A percentile compares a stretch with the other conserved stretches of the same genome.
phyloP scores from a whole-genome alignment of 2,329 filamentous ascomycete genomes.

The Teratosphaeria nubilosa region DNA sequence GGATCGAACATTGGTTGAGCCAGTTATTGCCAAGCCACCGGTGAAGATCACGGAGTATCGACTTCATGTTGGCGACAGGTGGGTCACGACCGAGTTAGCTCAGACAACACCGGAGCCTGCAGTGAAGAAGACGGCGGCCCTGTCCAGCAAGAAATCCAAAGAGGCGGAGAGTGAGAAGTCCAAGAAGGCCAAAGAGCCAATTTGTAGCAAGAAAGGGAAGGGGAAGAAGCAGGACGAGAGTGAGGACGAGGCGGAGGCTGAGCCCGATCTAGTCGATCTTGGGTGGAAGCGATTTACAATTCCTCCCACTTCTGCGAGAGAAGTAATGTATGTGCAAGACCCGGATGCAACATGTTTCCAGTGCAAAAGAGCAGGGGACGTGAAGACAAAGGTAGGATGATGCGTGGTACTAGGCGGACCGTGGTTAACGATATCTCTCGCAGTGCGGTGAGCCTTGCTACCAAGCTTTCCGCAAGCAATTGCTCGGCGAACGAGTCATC shows the following conservation, averaged over 20 bases:
- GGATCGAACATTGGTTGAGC: background rate
- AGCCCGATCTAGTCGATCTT: background rate
- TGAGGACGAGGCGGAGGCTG: background rate
- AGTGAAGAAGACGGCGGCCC: background rate
- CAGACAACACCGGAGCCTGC: background rate
- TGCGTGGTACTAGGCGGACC: background rate
- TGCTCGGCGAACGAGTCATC: background rate
- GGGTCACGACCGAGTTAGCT: background rate
- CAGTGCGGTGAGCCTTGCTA: background rate
- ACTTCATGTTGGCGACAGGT: background rate
- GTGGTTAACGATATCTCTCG: background rate
- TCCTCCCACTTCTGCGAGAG: background rate
- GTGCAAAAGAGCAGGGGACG: background rate
- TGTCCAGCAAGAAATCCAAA: background rate
- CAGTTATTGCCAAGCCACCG: background rate
- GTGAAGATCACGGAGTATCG: background rate
- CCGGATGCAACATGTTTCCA: background rate
- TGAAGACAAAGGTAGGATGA: background rate
- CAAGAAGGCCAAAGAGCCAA: background rate
- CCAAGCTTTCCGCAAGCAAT: background rate
- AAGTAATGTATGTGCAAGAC: background rate
- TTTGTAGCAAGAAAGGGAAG: background rate
- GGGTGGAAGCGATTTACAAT: background rate
- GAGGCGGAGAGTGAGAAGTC: background rate
- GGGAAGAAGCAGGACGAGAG: background rate